Conservation (phyloP, 1,139 yeast species). For the Yamadazyma friedrichii region DNA sequence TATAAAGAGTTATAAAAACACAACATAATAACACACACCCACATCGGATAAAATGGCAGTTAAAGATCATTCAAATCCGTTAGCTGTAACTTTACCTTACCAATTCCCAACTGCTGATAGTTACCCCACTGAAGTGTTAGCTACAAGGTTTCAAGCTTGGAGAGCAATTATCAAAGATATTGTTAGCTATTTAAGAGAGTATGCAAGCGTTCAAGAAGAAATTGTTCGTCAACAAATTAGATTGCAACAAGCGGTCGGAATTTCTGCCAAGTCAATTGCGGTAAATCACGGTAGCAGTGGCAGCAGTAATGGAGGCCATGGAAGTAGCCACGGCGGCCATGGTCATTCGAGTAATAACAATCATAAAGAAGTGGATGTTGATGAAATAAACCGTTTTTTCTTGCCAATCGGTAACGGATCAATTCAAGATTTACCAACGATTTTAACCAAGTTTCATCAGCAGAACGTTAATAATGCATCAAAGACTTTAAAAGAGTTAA, state of each 20-base stretch:
- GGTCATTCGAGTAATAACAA: conserved; percentile 8
- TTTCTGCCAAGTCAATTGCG: conserved; percentile 21
- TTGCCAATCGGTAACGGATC: conserved; percentile 80
- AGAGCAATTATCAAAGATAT: conserved; percentile 73
- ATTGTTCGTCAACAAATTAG: conserved; percentile 79
- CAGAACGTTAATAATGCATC: conserved; percentile 67
- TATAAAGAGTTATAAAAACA: too few species aligned
- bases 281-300: conserved; percentile 8
- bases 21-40: too few species aligned
- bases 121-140: conserved; percentile 82
- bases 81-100: conserved; percentile 40
- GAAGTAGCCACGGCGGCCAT: conserved; percentile 4
- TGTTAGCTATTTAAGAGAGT: conserved; percentile 72
- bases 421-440: conserved; percentile 75
- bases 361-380: conserved; percentile 28
- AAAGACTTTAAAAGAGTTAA: conserved; percentile 70
- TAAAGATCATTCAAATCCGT: conserved; percentile 32
- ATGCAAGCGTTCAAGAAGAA: conserved; percentile 84
- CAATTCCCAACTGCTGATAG: conserved; percentile 29
- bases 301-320: conserved; percentile 2
- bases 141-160: conserved; percentile 85
- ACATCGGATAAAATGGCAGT: too few species aligned
- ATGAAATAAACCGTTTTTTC: conserved; percentile 50
- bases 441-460: conserved; percentile 73
- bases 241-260: conserved; percentile 72